Base-by-base conservation (phyloP, 371 early-diverging fungal species). In the Lichtheimia ramosa region DNA sequence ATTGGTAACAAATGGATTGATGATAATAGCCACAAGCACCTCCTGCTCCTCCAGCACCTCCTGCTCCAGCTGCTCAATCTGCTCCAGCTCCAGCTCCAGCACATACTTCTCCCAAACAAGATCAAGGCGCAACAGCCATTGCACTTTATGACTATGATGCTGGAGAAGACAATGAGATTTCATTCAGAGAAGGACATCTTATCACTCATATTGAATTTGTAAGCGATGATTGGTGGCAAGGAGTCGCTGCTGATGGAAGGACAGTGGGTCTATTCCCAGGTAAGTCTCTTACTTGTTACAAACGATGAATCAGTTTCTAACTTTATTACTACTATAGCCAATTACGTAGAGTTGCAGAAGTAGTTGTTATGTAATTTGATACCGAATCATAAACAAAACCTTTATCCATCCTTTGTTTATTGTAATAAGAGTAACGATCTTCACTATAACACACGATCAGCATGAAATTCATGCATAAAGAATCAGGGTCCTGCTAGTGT, bases 181-280 rank as follows among this genome's bases (percentile, higher is more conserved):
- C 88, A 4, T 94, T 97, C 70, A 53, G 25, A 0, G 91, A 91
- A 39, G 92, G 89, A 20, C 91, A 95, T 20, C 48, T 65, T 7
- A 91, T 97, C 62, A 77, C 79, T 4, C 73, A 92, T 48, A 90
- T 97, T 55, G 90, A 89, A 48, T 89, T 90, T 68, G 86, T 90
- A 2, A 88, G 88, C 27, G 93, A 92, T 1, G 96, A 94, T 50
- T 97, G 97, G 97, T 97, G 97, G 97, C 85, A 83, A 66, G 93
- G 92, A 40, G 64, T 72, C 56, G 81, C 73, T 61, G 56, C 66
- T 13, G 69, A 72, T 51, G 89, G 86, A 48, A 77, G 83, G 43
- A 61, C 75, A 13, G 59, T 69, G 41, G 94, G 94, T 15, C 66
- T 93, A 63, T 92, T 93, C 83, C 94, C 94, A 54, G 86, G 88